Evolutionary conservation across 2,329 filamentous ascomycete genomes (phyloP), one percentile per base, ranked within the genome.

Genomic region (Aspergillus pseudoviridinutans): DNA sequence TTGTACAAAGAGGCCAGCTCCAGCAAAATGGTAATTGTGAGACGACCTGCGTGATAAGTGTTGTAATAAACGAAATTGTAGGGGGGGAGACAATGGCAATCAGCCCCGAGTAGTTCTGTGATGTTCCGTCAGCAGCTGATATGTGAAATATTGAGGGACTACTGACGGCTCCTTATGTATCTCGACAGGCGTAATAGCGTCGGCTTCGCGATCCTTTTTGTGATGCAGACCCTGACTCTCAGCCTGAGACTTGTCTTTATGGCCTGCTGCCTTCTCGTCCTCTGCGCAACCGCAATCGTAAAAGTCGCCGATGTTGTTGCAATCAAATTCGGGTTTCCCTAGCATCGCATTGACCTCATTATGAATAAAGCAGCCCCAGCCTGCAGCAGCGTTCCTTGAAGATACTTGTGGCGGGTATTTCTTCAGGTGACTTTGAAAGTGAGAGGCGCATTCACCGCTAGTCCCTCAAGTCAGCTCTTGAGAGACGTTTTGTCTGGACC

Each of bases 271-370:
- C 38, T 76, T 74, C 51, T 80, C 79, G 54, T 85, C 82, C 28
- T 84, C 82, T 25, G 79, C 82, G 68, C 85, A 87, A 32, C 85
- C 85, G 65, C 85, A 88, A 66, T 88, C 84, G 68, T 88, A 88
- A 61, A 86, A 86, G 57, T 86, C 84, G 2, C 84, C 85, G 57
- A 88, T 84, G 41, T 87, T 82, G 46, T 79, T 79, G 71, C 85
- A 88, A 69, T 87, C 84, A 66, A 87, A 88, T 24, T 82, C 70
- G 4, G 80, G 78, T 69, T 88, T 88, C 32, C 80, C 71, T 58
- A 88, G 73, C 66, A 83, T 81, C 67, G 82, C 79, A 67, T 88
- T 88, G 60, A 88, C 85, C 66, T 86, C 79, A 61, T 88, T 88
- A 66, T 88, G 85, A 44, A 87, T 82, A 66, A 85, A 84, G 68